Evolutionary conservation across 768 basidiomycete genomes (phyloP).

Genomic region (Tricholoma flavovirens): DNA sequence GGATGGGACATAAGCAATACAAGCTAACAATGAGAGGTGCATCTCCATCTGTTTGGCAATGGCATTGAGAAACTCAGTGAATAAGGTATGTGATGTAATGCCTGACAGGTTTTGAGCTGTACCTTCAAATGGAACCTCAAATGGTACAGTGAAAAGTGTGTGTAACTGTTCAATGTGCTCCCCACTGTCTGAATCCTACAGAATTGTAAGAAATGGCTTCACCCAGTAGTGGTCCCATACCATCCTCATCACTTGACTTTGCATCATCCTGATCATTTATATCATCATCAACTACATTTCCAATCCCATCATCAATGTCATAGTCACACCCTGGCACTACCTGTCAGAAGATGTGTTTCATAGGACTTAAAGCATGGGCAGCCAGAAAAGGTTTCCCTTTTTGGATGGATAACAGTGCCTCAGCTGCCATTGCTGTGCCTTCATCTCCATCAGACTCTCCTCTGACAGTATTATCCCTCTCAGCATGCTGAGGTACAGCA

Average conservation of each 20-base stretch:
- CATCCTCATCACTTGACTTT: not conserved
- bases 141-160: not conserved
- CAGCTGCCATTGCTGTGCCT: not conserved
- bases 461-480: too few species aligned
- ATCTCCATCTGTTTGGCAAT: constrained; percentile 2
- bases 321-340: not conserved
- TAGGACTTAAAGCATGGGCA: too few species aligned
- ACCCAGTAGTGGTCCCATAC: not conserved
- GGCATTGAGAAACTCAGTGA: too few species aligned
- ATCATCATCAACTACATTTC: not conserved
- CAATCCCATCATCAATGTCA: not conserved
- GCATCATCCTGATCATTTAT: not conserved
- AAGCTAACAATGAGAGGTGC: not conserved
- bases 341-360: too few species aligned
- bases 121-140: too few species aligned
- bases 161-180: not conserved
- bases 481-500: too few species aligned
- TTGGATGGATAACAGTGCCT: too few species aligned
- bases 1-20: constrained; percentile 8
- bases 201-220: not conserved
- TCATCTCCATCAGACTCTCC: too few species aligned
- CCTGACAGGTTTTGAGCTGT: not conserved
- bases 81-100: not conserved
- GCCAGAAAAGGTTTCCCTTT: too few species aligned
- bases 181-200: not conserved